Evolutionary conservation across 345 rosid species (phyloP), one percentile per base, ranked within the genome.

Genomic region (Citrus hindsii): DNA sequence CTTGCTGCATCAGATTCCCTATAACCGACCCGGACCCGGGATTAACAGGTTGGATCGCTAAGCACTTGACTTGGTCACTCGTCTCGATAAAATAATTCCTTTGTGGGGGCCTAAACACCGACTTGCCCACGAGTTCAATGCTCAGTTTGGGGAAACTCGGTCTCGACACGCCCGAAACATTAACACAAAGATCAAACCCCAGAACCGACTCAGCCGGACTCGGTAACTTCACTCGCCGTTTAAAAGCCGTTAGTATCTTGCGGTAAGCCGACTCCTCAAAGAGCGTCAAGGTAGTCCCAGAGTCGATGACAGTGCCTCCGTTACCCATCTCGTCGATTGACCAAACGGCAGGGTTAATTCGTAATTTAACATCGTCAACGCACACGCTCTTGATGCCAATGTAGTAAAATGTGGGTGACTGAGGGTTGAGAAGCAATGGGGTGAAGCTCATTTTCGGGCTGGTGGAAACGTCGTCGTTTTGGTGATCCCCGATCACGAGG

Each of bases 1-100:
- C 98, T 86, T 94, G 98, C 67, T 94, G 98, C 98, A 93, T 91
- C 74, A 94, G 86, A 80, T 94, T 94, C 83, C 98, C 98, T 2
- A 94, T 84, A 83, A 93, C 98, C 61, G 95, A 88, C 76, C 91
- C 93, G 7, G 82, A 82, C 73, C 61, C 87, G 25, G 79, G n/a
- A 58, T 80, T 76, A 62, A 79, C 92, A 24, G 92, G 70, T 84
- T 89, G 95, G 33, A 94, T 80, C 77, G 90, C 97, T 79, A 94
- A 62, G 80, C 98, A 94, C 83, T 75, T 89, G 25, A 93, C 83
- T 25, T 84, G 66, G 9, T 85, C 91, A 73, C 85, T 83, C 85
- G 94, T 88, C 24, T 91, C 94, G 5, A 88, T 83, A 74, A 90
- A 91, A 70, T 93, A 94, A 79, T 94, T 94, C 87, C 93, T 83